Base-by-base conservation (phyloP, 495 filamentous ascomycete species). In the Entonaema liquescens region DNA sequence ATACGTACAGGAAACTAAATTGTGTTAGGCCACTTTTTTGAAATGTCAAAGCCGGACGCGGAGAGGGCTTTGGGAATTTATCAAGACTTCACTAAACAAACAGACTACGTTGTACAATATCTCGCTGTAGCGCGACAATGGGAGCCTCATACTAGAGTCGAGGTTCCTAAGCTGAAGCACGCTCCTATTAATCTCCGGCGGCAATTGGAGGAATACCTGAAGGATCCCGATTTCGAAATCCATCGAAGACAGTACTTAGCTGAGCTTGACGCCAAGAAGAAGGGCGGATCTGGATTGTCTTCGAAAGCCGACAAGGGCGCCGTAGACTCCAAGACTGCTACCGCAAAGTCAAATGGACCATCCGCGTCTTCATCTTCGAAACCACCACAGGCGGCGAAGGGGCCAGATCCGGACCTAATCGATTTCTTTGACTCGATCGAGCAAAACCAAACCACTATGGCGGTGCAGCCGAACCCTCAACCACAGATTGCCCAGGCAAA, bases 381-480 rank as follows among this genome's bases (percentile, higher is more conserved):
- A 17, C 70, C 60, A 35, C 49, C 76, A 17, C 74, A 78, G 52
- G 64, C 80, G 0, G 81, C 84, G 23, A 90, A 89, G 62, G 87
- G 89, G 3, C 90, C 91, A 0, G 89, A 89, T 62, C 85, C 90
- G 53, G 92, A 98, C 80, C 82, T 99, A 58, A 99, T 99, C 73
- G 95, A 99, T 77, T 97, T 99, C 78, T 99, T 99, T 76, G 95
- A 95, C 66, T 95, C 95, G 2, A 98, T 99, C 74, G 94, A 98
- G 73, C 90, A 92, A 73, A 94, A 95, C 67, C 93, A 95, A 78
- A 93, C 94, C 64, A 88, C 92, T 79, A 89, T 89, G 80, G 79
- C 70, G 25, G 75, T 70, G 23, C 79, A 80, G 36, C 74, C 68
- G 15, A 78, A 71, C 55, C 52, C 73, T 12, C 78, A 80, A 65